Conservation (phyloP, 768 basidiomycete species). For the Mycena pura region DNA sequence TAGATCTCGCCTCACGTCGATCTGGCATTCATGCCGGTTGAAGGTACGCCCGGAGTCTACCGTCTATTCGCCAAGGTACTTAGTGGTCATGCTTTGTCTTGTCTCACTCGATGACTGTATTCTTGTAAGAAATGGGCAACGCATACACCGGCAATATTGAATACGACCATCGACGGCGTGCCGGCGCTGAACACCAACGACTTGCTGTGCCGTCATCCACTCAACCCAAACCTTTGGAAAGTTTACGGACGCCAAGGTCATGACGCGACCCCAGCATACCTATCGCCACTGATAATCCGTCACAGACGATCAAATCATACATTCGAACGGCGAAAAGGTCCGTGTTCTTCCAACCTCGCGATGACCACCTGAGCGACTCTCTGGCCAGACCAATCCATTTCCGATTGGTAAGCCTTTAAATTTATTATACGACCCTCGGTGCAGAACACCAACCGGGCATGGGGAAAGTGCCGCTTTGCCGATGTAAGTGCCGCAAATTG, state of each 20-base stretch:
- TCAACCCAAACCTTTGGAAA: slow-evolving; percentile 40
- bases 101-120: not conserved
- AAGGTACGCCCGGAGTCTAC: not conserved
- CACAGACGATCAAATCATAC: too few species aligned
- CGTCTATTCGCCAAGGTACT: not conserved
- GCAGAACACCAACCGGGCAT: too few species aligned
- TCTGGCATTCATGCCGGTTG: not conserved
- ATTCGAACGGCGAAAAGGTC: slow-evolving; percentile 51
- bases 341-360: not conserved
- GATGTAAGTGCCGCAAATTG: too few species aligned
- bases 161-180: slow-evolving; percentile 42
- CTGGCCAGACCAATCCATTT: slow-evolving; percentile 42
- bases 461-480: too few species aligned
- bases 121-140: not conserved
- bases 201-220: slow-evolving; percentile 49
- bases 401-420: slow-evolving; percentile 41
- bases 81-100: not conserved
- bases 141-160: slow-evolving; percentile 28
- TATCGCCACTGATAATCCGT: not conserved
- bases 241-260: slow-evolving; percentile 37
- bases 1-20: slow-evolving; percentile 3
- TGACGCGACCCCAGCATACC: not conserved
- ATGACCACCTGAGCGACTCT: not conserved
- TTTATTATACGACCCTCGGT: too few species aligned
- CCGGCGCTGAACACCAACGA: slow-evolving; percentile 50